Evolutionary conservation across 169 alveolate species (phyloP).

Genomic region (Perkinsus marinus): DNA sequence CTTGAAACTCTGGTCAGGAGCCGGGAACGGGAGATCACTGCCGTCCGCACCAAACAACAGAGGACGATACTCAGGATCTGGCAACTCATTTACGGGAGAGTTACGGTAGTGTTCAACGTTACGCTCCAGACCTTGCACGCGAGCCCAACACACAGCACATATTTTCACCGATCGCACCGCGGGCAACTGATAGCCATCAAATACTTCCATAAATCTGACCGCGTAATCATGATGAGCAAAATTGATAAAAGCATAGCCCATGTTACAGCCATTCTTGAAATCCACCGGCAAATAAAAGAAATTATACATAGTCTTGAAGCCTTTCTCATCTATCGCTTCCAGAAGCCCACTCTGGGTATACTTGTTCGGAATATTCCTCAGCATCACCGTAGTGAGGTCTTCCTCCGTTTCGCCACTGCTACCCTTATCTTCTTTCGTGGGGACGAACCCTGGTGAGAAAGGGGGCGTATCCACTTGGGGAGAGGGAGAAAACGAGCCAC

Average conservation of each 20-base stretch:
- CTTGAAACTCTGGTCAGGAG: not conserved
- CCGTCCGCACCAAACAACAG: not conserved
- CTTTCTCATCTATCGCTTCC: constrained; percentile 31
- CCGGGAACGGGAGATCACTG: not conserved
- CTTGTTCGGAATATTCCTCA: constrained; percentile 51
- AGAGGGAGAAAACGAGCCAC: not conserved
- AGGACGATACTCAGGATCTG: not conserved
- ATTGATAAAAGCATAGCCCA: constrained; percentile 68
- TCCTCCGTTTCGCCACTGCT: not conserved
- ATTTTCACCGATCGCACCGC: constrained; percentile 36
- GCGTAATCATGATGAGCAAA: constrained; percentile 31
- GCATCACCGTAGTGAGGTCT: constrained; percentile 41
- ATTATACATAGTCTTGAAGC: constrained; percentile 46
- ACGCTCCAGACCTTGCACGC: constrained; percentile 16
- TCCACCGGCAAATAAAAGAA: constrained; percentile 54
- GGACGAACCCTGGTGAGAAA: not conserved
- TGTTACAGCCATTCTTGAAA: constrained; percentile 48
- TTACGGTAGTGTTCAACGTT: not conserved
- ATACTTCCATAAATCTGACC: constrained; percentile 22
- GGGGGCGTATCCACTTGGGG: not conserved
- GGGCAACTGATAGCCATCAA: constrained; percentile 39
- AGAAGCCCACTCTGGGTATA: constrained; percentile 30
- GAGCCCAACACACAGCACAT: constrained; percentile 15
- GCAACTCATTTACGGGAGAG: constrained; percentile 5
- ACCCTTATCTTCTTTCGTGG: not conserved